These are phyloP conservation scores for Epicoccum sorghinum DNA, from an alignment of 2,329 filamentous ascomycete species.

Conservation along the genomic window DNA sequence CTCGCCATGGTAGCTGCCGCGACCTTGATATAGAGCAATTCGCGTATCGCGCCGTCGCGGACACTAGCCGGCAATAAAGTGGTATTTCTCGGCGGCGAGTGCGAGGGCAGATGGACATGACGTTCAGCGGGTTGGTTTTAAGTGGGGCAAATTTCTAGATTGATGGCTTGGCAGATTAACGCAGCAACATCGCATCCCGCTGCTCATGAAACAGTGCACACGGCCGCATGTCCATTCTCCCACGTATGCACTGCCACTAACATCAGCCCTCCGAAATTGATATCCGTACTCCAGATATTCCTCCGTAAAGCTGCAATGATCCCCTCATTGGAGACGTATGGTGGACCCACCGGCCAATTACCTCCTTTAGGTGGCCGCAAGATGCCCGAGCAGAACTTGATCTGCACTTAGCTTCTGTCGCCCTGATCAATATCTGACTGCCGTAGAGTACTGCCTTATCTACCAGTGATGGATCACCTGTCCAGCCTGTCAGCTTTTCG, in stretches of 20 bases:
- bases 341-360: constrained; percentile 2
- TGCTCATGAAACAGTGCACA: too few relatives aligned
- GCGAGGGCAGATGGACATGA: neutral
- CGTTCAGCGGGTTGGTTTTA: neutral
- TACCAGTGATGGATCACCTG: constrained; percentile 2
- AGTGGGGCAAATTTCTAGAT: constrained; percentile 5
- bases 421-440: neutral
- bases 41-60: neutral
- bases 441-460: neutral
- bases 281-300: too few relatives aligned
- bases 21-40: constrained; percentile 1
- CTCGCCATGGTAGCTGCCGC: constrained; percentile 5
- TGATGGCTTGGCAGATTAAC: neutral
- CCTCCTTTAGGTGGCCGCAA: constrained; percentile 1
- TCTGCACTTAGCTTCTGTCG: neutral
- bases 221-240: too few relatives aligned
- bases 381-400: constrained; percentile 15
- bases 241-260: too few relatives aligned
- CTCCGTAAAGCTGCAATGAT: too few relatives aligned
- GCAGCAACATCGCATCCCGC: too few relatives aligned
- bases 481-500: neutral
- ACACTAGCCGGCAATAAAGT: constrained; percentile 12
- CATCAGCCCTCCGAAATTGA: too few relatives aligned
- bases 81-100: neutral
- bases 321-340: neutral